Percentiles rank a stretch among this genome's conserved stretches.
Conservation (phyloP, 208 protist genomes). For the Trypanosoma avium region DNA sequence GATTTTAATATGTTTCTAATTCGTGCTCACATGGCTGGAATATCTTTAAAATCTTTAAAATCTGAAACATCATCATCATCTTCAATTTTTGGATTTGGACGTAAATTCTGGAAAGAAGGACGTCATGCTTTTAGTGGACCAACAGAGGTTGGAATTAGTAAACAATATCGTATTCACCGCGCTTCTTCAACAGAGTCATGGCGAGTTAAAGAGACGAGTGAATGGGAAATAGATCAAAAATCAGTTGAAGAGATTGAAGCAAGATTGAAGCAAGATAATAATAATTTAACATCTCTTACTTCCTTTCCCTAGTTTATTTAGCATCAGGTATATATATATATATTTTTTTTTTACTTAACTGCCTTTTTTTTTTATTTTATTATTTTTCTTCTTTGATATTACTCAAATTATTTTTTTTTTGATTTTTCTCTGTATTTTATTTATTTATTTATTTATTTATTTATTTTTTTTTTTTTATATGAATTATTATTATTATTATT, state of each 20-base stretch:
- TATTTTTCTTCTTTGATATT: neutral
- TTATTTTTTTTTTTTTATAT: neutral
- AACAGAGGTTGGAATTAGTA: constrained; percentile 15
- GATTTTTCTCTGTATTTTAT: neutral
- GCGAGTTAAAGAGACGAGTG: constrained; percentile 14
- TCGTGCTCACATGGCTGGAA: constrained; percentile 7
- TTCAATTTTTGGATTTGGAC: constrained; percentile 11
- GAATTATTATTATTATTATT: neutral
- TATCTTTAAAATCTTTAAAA: constrained; percentile 1
- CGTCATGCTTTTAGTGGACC: neutral
- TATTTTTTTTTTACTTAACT: too few relatives aligned
- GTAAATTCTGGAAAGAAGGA: neutral
- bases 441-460: neutral
- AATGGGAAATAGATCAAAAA: constrained; percentile 9
- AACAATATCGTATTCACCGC: constrained; percentile 23
- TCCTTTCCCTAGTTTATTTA: too few relatives aligned
- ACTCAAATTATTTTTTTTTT: neutral
- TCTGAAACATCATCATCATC: neutral
- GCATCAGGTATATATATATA: too few relatives aligned
- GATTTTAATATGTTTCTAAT: constrained; percentile 34
- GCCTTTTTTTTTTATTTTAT: too few relatives aligned
- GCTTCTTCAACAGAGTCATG: constrained; percentile 2
- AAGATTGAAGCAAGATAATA: neutral
- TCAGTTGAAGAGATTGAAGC: constrained; percentile 4
- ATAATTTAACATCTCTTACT: too few relatives aligned